Percentiles rank a stretch among this genome's conserved stretches.
These are phyloP conservation scores for Neurospora cerealis DNA, from an alignment of 495 filamentous ascomycete genomes.

Conservation along the genomic window DNA sequence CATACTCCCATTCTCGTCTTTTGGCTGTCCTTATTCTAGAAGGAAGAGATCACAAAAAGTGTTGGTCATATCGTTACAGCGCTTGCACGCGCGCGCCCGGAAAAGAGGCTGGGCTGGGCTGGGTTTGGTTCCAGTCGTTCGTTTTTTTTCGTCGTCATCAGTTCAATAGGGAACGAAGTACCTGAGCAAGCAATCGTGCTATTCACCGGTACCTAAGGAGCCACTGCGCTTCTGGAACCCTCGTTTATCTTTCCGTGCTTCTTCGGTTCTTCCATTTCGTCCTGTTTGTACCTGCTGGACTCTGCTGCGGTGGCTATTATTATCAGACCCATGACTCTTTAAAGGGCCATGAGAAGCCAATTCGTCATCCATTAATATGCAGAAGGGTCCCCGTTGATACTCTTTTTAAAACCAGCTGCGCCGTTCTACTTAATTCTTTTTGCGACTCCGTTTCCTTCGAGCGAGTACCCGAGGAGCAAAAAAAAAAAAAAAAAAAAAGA, in stretches of 20 bases:
- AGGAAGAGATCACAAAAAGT: background rate
- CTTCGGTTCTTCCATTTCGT: background rate
- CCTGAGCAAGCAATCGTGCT: background rate
- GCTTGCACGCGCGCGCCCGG: background rate
- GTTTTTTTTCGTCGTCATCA: background rate
- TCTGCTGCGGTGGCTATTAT: background rate
- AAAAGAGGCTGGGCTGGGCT: background rate
- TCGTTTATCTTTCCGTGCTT: background rate
- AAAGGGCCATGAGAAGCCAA: background rate
- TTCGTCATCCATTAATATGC: background rate
- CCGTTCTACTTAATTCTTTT: background rate
- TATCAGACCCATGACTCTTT: background rate
- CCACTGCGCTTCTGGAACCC: background rate
- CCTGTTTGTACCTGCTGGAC: background rate
- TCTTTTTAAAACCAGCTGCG: background rate
- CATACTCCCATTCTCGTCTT: background rate
- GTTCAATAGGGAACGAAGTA: background rate
- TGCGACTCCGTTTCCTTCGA: background rate
- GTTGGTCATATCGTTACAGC: background rate
- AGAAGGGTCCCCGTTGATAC: background rate
- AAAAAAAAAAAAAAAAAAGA: background rate
- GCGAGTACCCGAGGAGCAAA: background rate
- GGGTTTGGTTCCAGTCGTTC: background rate
- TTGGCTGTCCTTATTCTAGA: background rate
- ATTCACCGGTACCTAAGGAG: background rate